Evolutionary conservation across 345 rosid genomes (phyloP).

Genomic region (Linum tenue): DNA sequence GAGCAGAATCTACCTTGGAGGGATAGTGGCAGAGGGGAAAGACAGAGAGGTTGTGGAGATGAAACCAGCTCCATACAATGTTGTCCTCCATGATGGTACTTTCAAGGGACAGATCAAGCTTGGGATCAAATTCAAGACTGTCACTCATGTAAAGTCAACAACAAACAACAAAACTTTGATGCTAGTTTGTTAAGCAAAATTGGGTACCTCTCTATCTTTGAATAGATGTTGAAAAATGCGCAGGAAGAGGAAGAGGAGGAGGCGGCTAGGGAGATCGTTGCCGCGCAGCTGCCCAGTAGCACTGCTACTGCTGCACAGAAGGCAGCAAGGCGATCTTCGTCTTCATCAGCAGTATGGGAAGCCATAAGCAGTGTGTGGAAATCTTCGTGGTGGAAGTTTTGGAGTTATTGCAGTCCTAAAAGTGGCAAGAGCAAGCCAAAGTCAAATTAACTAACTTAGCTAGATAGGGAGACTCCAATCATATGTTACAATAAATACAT

Average conservation of each 20-base stretch:
- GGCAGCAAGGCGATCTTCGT: conserved; percentile 19
- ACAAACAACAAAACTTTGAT: not conserved
- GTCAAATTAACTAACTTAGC: conserved; percentile 7
- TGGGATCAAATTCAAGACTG: conserved; percentile 47
- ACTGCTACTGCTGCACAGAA: conserved; percentile 15
- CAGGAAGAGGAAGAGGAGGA: conserved; percentile 33
- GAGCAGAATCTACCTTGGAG: conserved; percentile 57
- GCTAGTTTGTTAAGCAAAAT: not conserved
- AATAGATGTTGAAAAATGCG: not conserved
- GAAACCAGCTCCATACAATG: conserved; percentile 55
- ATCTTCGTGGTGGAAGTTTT: conserved; percentile 36
- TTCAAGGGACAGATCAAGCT: conserved; percentile 57
- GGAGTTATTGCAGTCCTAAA: conserved; percentile 5
- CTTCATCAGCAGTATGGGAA: conserved; percentile 8
- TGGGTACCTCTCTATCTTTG: not conserved
- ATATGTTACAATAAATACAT: not conserved
- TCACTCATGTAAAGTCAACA: conserved; percentile 29
- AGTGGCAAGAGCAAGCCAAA: conserved; percentile 10
- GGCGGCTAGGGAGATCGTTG: not conserved
- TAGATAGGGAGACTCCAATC: not conserved
- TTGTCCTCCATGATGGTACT: conserved; percentile 64
- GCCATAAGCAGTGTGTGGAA: conserved; percentile 33
- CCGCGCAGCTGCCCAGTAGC: not conserved
- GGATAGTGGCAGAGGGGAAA: conserved; percentile 53
- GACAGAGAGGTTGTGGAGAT: conserved; percentile 44